Conservation (phyloP, 2,329 filamentous ascomycete genomes). For the Podosphaera xanthii region DNA sequence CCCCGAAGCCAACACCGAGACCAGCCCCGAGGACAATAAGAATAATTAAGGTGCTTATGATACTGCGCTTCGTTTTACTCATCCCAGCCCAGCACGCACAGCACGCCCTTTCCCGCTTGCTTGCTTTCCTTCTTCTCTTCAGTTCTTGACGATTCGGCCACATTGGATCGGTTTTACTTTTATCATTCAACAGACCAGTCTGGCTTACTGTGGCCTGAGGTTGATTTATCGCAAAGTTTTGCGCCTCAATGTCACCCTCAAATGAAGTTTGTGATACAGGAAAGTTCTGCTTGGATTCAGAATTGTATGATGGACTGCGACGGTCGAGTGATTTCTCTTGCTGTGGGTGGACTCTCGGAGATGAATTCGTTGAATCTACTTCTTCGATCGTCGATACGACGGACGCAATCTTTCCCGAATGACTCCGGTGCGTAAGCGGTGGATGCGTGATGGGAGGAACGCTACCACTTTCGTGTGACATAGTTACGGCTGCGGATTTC, state of each 20-base stretch:
- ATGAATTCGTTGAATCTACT: slow-evolving; percentile 6
- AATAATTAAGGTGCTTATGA: slow-evolving; percentile 4
- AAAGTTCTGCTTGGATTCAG: slow-evolving; percentile 74
- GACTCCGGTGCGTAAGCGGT: slow-evolving; percentile 2
- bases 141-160: slow-evolving; percentile 7
- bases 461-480: slow-evolving; percentile 1
- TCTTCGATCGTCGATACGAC: slow-evolving; percentile 40
- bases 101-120: slow-evolving; percentile 5
- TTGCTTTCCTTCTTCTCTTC: slow-evolving; percentile 5
- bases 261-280: slow-evolving; percentile 29
- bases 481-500: slow-evolving; percentile 2
- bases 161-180: slow-evolving; percentile 5
- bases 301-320: not conserved
- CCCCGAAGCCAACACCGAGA: slow-evolving; percentile 6
- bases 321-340: slow-evolving; percentile 4
- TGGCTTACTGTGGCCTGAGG: slow-evolving; percentile 3
- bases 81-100: slow-evolving; percentile 5
- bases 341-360: slow-evolving; percentile 2
- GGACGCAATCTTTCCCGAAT: slow-evolving; percentile 5
- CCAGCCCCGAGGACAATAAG: slow-evolving; percentile 5
- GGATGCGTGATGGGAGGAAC: slow-evolving; percentile 6
- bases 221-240: slow-evolving; percentile 4
- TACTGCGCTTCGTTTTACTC: slow-evolving; percentile 5
- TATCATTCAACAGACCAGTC: slow-evolving; percentile 3
- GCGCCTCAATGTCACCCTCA: slow-evolving; percentile 6